phyloP scores from a whole-genome alignment of 192 early-diverging fungal genomes.

The Backusella liffmaniae region DNA sequence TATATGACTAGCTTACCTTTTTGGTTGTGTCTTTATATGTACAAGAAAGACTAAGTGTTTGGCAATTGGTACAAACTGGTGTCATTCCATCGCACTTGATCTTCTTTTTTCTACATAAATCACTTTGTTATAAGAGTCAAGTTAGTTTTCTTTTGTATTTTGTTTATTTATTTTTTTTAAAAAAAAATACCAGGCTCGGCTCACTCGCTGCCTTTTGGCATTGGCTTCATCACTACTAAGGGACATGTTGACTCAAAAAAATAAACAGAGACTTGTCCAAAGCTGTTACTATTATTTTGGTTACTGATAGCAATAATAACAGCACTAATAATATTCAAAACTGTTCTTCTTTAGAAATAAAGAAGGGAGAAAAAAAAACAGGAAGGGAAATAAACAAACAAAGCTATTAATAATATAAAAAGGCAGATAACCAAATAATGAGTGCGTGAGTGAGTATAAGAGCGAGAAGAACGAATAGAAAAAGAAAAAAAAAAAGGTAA shows the following conservation, averaged over 20 bases:
- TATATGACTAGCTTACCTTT: constrained; percentile 27
- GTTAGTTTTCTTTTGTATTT: not conserved
- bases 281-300: not conserved
- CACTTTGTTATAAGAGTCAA: constrained; percentile 40
- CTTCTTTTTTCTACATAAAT: constrained; percentile 80
- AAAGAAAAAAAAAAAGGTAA: not conserved
- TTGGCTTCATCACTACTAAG: constrained; percentile 9
- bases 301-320: not conserved
- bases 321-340: not conserved
- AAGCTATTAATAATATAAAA: not conserved
- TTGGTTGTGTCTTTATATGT: constrained; percentile 57
- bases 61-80: constrained; percentile 73
- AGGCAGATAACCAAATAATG: not conserved
- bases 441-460: not conserved
- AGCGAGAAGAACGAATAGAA: not conserved
- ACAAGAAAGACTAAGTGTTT: constrained; percentile 62
- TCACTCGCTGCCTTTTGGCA: constrained; percentile 37
- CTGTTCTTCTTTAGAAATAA: not conserved
- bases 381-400: not conserved
- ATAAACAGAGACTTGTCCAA: not conserved
- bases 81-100: constrained; percentile 79
- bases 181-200: constrained; percentile 35
- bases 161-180: not conserved
- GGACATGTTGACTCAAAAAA: constrained; percentile 4
- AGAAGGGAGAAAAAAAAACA: not conserved